Base-by-base conservation (phyloP, 805 yeast species). In the Metschnikowia baotianmanensis region DNA sequence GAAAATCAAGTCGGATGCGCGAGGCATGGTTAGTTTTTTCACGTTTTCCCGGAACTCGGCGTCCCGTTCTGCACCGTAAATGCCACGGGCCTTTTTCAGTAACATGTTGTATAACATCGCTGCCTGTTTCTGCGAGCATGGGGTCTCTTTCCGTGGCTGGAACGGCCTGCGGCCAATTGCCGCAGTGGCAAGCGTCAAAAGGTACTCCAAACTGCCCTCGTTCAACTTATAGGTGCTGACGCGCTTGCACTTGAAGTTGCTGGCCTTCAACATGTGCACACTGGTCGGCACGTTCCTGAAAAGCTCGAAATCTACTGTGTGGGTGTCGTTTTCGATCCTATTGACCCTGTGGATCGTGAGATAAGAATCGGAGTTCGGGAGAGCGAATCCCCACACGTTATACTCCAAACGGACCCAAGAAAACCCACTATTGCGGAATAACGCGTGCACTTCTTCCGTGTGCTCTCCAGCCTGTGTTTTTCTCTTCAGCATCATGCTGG, bases 321-420 rank as follows among this genome's bases (percentile, higher is more conserved):
- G 40, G 5, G 13, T 16, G 13, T 38, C 36, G 3, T 40, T 20
- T 6, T 15, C 32, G n/a, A 22, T 17, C 2, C 47, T 35, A 18
- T 38, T 42, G n/a, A 22, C 19, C 2, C 47, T 35, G 18, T 38
- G 42, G 4, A 51, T 38, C 6, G 38, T 24, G 31, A 38, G 47
- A 40, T 38, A 52, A 6, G 36, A 23, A 12, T 31, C 21, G 1
- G 21, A n/a, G 12, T 35, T 5, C 7, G 18, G 42, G 6, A 51
- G 24, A 8, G 34, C 52, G 21, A 43, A 25, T 0, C 65, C 71
- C 72, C 72, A 67, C 5, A 55, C 32, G 38, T 60, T 54, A 42
- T 58, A 58, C 34, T 58, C 69, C 12, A 66, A 49, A n/a, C 69
- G 42, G 2, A 60, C 38, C 71, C 69, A 65, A 11, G 28, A 12